phyloP scores from a whole-genome alignment of 108 stramenopile species.

The Cyclotella baltica region DNA sequence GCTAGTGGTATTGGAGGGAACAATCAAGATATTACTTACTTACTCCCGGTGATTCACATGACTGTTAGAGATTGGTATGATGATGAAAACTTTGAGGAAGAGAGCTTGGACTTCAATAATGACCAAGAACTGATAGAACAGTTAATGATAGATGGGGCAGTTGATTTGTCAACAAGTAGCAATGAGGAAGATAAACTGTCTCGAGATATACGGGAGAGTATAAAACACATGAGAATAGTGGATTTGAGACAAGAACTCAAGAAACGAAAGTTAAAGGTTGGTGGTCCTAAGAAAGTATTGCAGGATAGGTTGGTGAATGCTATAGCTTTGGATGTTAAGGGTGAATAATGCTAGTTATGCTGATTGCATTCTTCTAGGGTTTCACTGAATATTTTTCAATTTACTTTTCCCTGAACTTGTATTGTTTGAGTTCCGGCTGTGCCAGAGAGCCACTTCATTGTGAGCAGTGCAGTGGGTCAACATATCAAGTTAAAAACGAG shows the following conservation, averaged over 20 bases:
- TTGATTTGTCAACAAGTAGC: background rate
- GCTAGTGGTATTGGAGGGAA: slow-evolving; percentile 65
- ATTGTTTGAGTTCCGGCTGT: too few species aligned
- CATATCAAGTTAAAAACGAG: too few species aligned
- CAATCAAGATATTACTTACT: slow-evolving; percentile 66
- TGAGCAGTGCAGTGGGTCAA: too few species aligned
- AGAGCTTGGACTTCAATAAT: slow-evolving; percentile 4
- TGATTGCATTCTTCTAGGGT: too few species aligned
- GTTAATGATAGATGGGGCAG: background rate
- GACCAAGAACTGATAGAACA: slow-evolving; percentile 24
- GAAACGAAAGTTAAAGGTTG: slow-evolving; percentile 55
- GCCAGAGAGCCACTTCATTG: too few species aligned
- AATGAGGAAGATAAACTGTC: slow-evolving; percentile 46
- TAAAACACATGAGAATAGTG: slow-evolving; percentile 57
- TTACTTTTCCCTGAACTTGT: too few species aligned
- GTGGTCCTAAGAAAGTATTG: slow-evolving; percentile 70
- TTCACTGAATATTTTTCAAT: too few species aligned
- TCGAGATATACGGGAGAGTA: slow-evolving; percentile 56
- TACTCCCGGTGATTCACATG: slow-evolving; percentile 85
- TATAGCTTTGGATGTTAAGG: slow-evolving; percentile 24
- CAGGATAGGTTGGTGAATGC: slow-evolving; percentile 63
- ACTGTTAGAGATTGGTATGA: slow-evolving; percentile 85
- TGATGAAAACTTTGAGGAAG: slow-evolving; percentile 61
- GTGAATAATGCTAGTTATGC: background rate
- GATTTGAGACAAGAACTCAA: slow-evolving; percentile 67